Evolutionary conservation across 164 flowering plant genomes (phyloP).

Genomic region (Dillenia suffruticosa): DNA sequence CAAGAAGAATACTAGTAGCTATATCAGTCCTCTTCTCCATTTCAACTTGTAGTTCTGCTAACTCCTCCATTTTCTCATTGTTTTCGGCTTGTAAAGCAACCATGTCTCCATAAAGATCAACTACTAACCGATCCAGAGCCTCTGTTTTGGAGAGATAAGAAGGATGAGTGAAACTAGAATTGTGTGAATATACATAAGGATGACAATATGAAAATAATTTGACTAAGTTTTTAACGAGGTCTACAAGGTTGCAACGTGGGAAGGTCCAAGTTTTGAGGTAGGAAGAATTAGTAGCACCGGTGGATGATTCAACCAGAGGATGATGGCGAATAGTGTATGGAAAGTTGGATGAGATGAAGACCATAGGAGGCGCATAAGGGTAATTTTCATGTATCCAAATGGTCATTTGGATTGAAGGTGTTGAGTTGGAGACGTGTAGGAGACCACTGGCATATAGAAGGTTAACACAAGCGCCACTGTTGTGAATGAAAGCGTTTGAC

Average conservation of each 20-base stretch:
- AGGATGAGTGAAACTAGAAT: constrained; percentile 11
- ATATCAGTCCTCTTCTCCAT: constrained; percentile 20
- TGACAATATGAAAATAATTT: constrained; percentile 33
- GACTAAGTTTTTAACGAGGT: constrained; percentile 32
- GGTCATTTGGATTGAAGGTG: constrained; percentile 26
- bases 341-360: constrained; percentile 19
- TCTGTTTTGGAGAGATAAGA: constrained; percentile 36
- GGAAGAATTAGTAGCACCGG: constrained; percentile 29
- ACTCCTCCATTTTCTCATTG: constrained; percentile 30
- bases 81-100: constrained; percentile 13
- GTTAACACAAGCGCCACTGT: constrained; percentile 40
- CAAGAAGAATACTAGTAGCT: constrained; percentile 12
- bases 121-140: constrained; percentile 39
- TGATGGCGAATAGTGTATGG: constrained; percentile 22
- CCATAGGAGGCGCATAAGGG: constrained; percentile 45
- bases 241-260: constrained; percentile 31
- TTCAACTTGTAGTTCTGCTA: constrained; percentile 22
- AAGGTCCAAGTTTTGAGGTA: constrained; percentile 39
- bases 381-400: constrained; percentile 61
- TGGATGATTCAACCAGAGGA: constrained; percentile 39
- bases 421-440: constrained; percentile 19
- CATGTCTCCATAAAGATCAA: constrained; percentile 30
- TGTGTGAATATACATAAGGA: constrained; percentile 25
- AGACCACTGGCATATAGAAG: constrained; percentile 37
- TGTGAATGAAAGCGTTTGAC: constrained; percentile 34